Conservation (phyloP, 2,329 filamentous ascomycete genomes). For the Fusarium abutilonis region DNA sequence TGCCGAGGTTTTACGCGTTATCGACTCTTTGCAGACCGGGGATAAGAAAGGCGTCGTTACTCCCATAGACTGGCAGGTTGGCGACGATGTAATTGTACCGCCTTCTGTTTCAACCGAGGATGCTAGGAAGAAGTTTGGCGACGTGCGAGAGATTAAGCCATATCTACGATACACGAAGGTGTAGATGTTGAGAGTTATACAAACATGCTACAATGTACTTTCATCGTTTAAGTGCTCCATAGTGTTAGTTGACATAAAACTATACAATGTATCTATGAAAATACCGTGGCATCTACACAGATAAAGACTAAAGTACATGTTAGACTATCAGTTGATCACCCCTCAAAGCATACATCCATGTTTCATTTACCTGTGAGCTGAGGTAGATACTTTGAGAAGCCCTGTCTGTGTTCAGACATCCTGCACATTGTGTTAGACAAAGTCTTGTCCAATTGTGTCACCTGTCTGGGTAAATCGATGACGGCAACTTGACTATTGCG, state of each 20-base stretch:
- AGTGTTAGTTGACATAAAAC: no score
- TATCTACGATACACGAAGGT: constrained; percentile 74
- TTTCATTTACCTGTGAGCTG: neutral
- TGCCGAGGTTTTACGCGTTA: constrained; percentile 77
- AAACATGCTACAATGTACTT: neutral
- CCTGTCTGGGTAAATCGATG: neutral
- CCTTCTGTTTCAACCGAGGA: constrained; percentile 82
- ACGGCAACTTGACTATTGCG: neutral
- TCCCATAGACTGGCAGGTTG: constrained; percentile 87
- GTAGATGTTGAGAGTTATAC: neutral
- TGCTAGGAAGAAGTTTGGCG: constrained; percentile 86
- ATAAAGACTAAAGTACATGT: no score
- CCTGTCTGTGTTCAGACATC: neutral
- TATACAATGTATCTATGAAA: no score
- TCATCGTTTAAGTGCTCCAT: neutral
- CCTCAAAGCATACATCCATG: neutral
- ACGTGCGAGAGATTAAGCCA: constrained; percentile 72
- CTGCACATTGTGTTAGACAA: neutral
- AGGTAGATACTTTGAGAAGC: neutral
- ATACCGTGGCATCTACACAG: no score
- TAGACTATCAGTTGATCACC: no score
- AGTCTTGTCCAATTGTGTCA: neutral
- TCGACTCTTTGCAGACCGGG: constrained; percentile 80
- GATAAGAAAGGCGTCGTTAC: constrained; percentile 89
- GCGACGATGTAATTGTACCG: constrained; percentile 91